Evolutionary conservation across 2,329 filamentous ascomycete species (phyloP), one percentile per base, ranked within the genome.

Genomic region (Aspergillus thermomutatus): DNA sequence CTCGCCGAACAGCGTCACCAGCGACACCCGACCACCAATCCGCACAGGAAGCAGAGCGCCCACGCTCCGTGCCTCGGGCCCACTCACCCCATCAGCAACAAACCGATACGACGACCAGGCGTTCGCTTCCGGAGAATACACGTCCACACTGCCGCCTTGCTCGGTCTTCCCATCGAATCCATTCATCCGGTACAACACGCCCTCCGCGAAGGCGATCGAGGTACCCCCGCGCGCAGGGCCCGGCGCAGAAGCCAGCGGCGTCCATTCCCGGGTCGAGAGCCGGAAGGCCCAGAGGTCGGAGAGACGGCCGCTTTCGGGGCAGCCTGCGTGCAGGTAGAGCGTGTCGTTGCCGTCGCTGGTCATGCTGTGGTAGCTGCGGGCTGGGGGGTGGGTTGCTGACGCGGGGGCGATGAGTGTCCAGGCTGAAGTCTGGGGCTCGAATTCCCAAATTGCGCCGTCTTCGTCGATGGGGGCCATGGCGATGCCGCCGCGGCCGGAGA

Each of bases 221-320:
- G 88, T 77, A 1, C 89, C 90, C 23, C 86, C 86, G 49, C 90
- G 81, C 0, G 83, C 76, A 7, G 87, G 83, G 1, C 82, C 87
- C 0, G 89, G 89, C 0, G 89, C 90, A 7, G 83, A 72, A 0
- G 87, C 81, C 14, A 90, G 79, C 66, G 87, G 80, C 41, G 80
- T 84, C 91, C 91, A 96, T 1, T 80, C 78, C 53, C 80, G 77
- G 7, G 79, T 80, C 49, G 77, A 77, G 25, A 93, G 73, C 66
- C 88, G 85, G 69, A 95, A 95, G 0, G 85, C 84, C 91, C 91
- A 96, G 5, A 92, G 74, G 68, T 96, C 91, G 10, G 79, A 77
- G 3, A 89, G 78, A 3, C 85, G 78, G 10, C 85, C 88, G 27
- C 76, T 81, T 5, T 83, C 81, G 0, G 89, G 81, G 66, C 87